Evolutionary conservation across 2,329 filamentous ascomycete species (phyloP).

Genomic region (Fusarium nisikadoi): DNA sequence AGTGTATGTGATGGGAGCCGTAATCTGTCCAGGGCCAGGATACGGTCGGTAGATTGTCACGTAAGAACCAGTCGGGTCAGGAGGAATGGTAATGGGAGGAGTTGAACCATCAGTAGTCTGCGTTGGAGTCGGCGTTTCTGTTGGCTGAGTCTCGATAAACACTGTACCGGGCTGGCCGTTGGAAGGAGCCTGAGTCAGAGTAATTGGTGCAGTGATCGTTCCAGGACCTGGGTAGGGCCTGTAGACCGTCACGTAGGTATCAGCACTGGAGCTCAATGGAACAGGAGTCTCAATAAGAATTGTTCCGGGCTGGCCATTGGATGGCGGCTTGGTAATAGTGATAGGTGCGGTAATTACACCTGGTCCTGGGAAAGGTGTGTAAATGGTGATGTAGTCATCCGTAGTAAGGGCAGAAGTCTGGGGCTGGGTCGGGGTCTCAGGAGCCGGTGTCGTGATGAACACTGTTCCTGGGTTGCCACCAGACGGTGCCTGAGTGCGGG

Average conservation of each 20-base stretch:
- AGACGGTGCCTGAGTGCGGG: conserved; percentile 16
- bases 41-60: conserved; percentile 30
- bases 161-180: conserved; percentile 33
- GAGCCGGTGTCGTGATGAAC: conserved; percentile 26
- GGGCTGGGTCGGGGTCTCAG: background rate
- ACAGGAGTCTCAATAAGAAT: conserved; percentile 29
- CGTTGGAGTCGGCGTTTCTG: background rate
- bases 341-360: conserved; percentile 21
- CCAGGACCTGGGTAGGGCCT: conserved; percentile 30
- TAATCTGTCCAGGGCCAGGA: conserved; percentile 23
- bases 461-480: conserved; percentile 24
- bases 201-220: conserved; percentile 30
- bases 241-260: conserved; percentile 32
- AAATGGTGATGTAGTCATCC: conserved; percentile 29
- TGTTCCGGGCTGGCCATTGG: conserved; percentile 25
- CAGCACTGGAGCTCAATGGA: conserved; percentile 15
- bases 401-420: conserved; percentile 2
- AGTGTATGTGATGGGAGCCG: conserved; percentile 19
- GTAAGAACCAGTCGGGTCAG: conserved; percentile 24
- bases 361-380: conserved; percentile 30
- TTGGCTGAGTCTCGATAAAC: conserved; percentile 30
- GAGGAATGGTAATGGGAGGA: conserved; percentile 19
- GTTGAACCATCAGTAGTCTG: background rate
- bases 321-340: conserved; percentile 24
- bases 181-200: conserved; percentile 24